Evolutionary conservation across 1,139 yeast genomes (phyloP), one percentile per base, ranked within the genome.

Genomic region (Yamadazyma siamensis): DNA sequence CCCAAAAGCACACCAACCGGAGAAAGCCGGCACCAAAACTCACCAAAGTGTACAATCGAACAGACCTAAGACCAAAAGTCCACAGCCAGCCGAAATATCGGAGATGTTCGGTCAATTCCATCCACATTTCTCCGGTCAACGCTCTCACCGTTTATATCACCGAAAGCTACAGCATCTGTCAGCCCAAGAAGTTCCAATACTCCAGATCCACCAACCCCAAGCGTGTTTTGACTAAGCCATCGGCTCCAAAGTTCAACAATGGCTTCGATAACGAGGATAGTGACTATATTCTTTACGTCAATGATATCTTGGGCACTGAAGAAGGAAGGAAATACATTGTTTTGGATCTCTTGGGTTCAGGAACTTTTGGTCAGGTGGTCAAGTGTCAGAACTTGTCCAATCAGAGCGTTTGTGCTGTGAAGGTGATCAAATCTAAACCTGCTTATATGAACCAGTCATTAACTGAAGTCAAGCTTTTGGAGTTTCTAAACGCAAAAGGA

Each of bases 361-460:
- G 99, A 3, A 89, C 98, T 0, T 91, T 94, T 69, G 98, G 98
- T 4, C 99, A 91, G 58, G 99, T 94, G 32, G 97, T 89, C 20
- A 91, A 91, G 59, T 91, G 97, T 59, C 98, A 91, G 57, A 88
- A 91, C 54, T 67, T 91, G 56, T 66, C 78, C 28, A 88, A 94
- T 27, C 94, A 87, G 51, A 89, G 87, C 38, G 78, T 91, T 15
- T 87, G 89, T 26, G 98, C 98, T 0, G 95, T 94, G 25, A 91
- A 91, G 56, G 95, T 91, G 25, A 86, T 91, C 43, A 91, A 91
- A 54, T 84, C 95, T 21, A 85, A 84, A 51, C 87, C 95, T 4
- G 96, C 95, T 8, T 89, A 85, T 50, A 67, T 89, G 59, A 88
- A 87, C 52, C 98, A 91, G 58, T 84, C 95, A 31, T 70, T 89